Percentiles rank a stretch among this genome's conserved stretches.
These are phyloP conservation scores for Pseudogymnoascus sp. DNA, from an alignment of 2,329 filamentous ascomycete species.

Conservation along the genomic window DNA sequence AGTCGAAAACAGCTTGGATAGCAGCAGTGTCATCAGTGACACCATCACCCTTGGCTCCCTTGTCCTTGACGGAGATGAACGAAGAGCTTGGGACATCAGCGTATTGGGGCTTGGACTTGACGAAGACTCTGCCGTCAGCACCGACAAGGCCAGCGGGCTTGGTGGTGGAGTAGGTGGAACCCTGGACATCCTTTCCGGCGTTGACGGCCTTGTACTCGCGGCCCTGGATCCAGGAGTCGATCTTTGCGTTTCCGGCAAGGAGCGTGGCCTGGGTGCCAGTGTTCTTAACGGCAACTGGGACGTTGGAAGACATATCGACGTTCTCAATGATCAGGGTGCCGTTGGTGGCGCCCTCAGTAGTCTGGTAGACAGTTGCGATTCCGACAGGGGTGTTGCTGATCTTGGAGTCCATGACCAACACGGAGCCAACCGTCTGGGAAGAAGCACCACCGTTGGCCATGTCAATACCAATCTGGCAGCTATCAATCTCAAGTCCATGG, in stretches of 20 bases:
- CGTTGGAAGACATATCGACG: slow-evolving; percentile 66
- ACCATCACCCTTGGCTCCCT: slow-evolving; percentile 83
- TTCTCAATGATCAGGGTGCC: slow-evolving; percentile 83
- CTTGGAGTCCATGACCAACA: slow-evolving; percentile 72
- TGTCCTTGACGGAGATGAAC: slow-evolving; percentile 76
- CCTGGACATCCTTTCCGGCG: slow-evolving; percentile 49
- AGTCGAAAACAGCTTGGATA: slow-evolving; percentile 71
- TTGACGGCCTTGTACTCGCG: slow-evolving; percentile 52
- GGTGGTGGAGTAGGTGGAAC: slow-evolving; percentile 40
- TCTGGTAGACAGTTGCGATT: slow-evolving; percentile 65
- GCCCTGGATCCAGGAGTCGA: slow-evolving; percentile 72
- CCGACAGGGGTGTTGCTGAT: slow-evolving; percentile 69
- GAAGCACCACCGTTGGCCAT: slow-evolving; percentile 57
- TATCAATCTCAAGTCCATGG: slow-evolving; percentile 66
- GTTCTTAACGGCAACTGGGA: slow-evolving; percentile 57
- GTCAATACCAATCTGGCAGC: slow-evolving; percentile 67
- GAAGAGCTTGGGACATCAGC: slow-evolving; percentile 53
- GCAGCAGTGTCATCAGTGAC: slow-evolving; percentile 76
- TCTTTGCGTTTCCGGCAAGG: slow-evolving; percentile 58
- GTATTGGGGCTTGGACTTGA: slow-evolving; percentile 86
- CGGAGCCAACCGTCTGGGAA: slow-evolving; percentile 73
- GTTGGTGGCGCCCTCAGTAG: slow-evolving; percentile 56
- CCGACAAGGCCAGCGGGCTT: slow-evolving; percentile 63
- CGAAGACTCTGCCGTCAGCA: slow-evolving; percentile 59
- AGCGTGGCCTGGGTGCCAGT: slow-evolving; percentile 48